Evolutionary conservation across 129 eudicot genomes (phyloP), one percentile per base, ranked within the genome.

Genomic region (Gnaphalium uliginosum): DNA sequence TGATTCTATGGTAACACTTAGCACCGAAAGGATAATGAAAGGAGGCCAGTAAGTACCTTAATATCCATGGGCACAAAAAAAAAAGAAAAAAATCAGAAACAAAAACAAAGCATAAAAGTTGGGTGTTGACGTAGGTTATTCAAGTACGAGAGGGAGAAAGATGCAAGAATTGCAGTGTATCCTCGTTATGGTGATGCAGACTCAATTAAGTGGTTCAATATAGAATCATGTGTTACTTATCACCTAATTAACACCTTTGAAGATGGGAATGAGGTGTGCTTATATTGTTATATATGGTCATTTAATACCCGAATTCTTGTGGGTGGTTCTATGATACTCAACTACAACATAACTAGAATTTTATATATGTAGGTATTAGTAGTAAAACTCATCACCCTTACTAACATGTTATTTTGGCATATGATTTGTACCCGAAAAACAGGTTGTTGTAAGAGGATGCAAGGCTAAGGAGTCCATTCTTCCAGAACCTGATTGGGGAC

Each of bases 261-360:
- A 65, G 83, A 79, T 25, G 84, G 76, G 8, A 56, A 81, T 18
- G 84, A 81, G 80, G 84, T 81, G 84, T 81, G 58, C 35, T 37
- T 72, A 65, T 10, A 19, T 19, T 48, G 64, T 75, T 65, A 18
- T 19, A 4, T 29, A 29, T 29, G 14, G n/a, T 35, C 59, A 22
- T 56, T 54, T 1, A 5, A 54, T 1, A 18, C 7, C 8, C 18
- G 8, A 7, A 3, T 15, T 39, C 4, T 41, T 69, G 13, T 46
- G 17, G 15, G 3, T 5, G 60, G 50, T 46, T 58, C 30, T 10
- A 19, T 19, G 53, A 8, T 41, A 46, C 15, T 15, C 15, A 15
- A 8, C 10, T 10, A 43, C 5, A 13, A 22, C 37, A 58, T 33
- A 33, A 33, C 37, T 33, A 33, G 37, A 33, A 33, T 6, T 23